Base-by-base conservation (phyloP, 148 eudicot genomes). In the Selenicereus undatus region DNA sequence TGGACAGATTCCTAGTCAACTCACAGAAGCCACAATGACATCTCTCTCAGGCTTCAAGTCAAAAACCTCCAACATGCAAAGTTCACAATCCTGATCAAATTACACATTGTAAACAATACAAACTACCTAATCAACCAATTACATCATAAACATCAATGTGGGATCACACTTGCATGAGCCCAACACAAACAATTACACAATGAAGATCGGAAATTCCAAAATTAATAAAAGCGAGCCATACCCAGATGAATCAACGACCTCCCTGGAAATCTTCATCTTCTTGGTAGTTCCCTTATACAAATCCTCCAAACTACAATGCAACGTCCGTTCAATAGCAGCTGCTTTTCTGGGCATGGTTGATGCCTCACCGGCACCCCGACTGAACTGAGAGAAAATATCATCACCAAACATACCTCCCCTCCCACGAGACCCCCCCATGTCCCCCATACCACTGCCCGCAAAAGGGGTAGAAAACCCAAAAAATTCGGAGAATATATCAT, bases 231-330 rank as follows among this genome's bases (percentile, higher is more conserved):
- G 45, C 85, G 74, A 81, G 82, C 60, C 27, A 77, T 89, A 92
- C 95, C 95, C 95, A 24, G 85, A 86, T 68, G 85, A 54, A 80
- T 92, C 95, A 20, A 76, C 74, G 22, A 88, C 90, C 43, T 92
- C 92, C 80, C 95, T 84, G 12, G 95, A 92, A 74, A 92, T 92
- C 90, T 92, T 92, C 95, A 92, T 92, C 90, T 92, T 92, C 87
- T 90, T 92, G 10, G 91, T 89, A 45, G 95, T 92, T 20, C 95
- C 95, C 85, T 88, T 88, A n/a, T 90, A 91, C 87, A 91, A 86
- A 86, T 91, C 93, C 88, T 90, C 95, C 88, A 91, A 85, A 81
- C 95, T 92, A 88, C 95, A 92, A 4, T 86, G 91, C 85, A 92
- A 82, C 3, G 85, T 84, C 78, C 86, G 78, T 81, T 92, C 93